These are phyloP conservation scores for Hibiscus tridactylites DNA, from an alignment of 345 rosid genomes.

Conservation along the genomic window DNA sequence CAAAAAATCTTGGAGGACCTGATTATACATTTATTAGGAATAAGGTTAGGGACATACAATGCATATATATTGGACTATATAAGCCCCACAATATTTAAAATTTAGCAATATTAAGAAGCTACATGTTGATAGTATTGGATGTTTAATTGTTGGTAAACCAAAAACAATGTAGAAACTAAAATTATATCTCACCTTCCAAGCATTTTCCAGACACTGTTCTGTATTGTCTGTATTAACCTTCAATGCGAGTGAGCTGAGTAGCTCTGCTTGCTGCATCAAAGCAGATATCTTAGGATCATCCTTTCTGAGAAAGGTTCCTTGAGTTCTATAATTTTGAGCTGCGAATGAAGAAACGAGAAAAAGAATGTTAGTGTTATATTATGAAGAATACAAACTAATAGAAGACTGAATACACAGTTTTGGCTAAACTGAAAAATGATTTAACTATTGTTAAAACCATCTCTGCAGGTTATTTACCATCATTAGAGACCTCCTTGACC, in stretches of 20 bases:
- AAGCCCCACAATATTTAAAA: background rate
- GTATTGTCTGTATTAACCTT: slow-evolving; percentile 69
- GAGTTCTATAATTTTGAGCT: slow-evolving; percentile 42
- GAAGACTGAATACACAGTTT: background rate
- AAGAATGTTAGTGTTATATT: background rate
- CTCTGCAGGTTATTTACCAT: slow-evolving; percentile 33
- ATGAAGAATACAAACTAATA: background rate
- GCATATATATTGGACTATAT: background rate
- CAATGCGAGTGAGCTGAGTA: slow-evolving; percentile 69
- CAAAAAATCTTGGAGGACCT: slow-evolving; percentile 80
- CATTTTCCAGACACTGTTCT: slow-evolving; percentile 81
- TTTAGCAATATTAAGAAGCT: background rate
- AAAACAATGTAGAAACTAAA: slow-evolving; percentile 1
- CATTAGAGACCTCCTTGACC: slow-evolving; percentile 30
- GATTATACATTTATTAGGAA: slow-evolving; percentile 11
- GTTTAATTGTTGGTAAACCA: background rate
- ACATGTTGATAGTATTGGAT: background rate
- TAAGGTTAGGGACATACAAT: slow-evolving; percentile 9
- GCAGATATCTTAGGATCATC: slow-evolving; percentile 76
- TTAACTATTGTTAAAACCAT: background rate
- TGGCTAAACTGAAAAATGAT: slow-evolving; percentile 1
- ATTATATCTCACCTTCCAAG: slow-evolving; percentile 69
- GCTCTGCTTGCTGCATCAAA: slow-evolving; percentile 88
- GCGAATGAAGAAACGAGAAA: slow-evolving; percentile 16
- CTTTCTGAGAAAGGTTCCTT: slow-evolving; percentile 57